Percentiles rank a stretch among this genome's conserved stretches.
phyloP scores from a whole-genome alignment of 1,139 yeast genomes.

The Hyphopichia pseudoburtonii region DNA sequence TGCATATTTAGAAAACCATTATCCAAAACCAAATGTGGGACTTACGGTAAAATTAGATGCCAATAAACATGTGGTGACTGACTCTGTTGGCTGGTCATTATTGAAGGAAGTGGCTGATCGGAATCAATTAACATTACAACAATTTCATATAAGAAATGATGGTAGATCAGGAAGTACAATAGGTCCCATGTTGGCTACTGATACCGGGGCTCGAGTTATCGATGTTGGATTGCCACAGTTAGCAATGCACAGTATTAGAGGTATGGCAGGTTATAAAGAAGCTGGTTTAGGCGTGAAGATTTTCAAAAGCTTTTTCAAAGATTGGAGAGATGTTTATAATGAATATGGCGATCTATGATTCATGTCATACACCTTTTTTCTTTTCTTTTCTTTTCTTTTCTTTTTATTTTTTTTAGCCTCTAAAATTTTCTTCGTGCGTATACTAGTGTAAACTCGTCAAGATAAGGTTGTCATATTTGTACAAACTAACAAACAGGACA shows the following conservation, averaged over 20 bases:
- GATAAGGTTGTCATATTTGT: no score
- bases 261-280: conserved; percentile 43
- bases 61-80: conserved; percentile 46
- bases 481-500: no score
- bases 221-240: conserved; percentile 49
- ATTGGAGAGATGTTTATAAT: conserved; percentile 34
- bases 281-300: conserved; percentile 42
- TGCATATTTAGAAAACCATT: conserved; percentile 38
- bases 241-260: conserved; percentile 48
- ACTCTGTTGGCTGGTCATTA: conserved; percentile 35
- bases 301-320: conserved; percentile 36
- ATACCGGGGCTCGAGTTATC: conserved; percentile 44
- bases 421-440: no score
- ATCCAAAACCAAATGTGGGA: conserved; percentile 45
- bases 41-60: conserved; percentile 41
- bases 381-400: not conserved
- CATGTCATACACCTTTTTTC: not conserved
- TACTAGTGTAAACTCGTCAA: no score
- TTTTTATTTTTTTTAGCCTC: no score
- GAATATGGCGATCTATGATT: conserved; percentile 18
- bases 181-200: conserved; percentile 41
- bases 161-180: conserved; percentile 47
- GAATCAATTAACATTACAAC: conserved; percentile 32
- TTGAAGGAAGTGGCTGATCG: conserved; percentile 30
- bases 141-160: conserved; percentile 46